phyloP scores from a whole-genome alignment of 2,329 filamentous ascomycete genomes.

The Alternaria metachromatica region DNA sequence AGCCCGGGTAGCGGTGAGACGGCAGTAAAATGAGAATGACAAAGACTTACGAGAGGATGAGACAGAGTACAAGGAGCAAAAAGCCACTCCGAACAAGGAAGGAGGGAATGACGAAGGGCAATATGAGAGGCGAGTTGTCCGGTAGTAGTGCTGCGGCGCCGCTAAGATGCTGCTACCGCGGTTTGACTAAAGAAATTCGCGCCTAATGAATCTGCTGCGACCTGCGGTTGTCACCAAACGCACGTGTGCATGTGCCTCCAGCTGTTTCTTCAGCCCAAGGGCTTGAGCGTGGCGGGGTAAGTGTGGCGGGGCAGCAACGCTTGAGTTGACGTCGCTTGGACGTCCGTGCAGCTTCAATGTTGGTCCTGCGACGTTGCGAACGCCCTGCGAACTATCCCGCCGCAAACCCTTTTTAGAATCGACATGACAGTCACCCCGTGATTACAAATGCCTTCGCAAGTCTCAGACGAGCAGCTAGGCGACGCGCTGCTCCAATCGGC shows the following conservation, averaged over 20 bases:
- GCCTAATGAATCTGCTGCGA: neutral
- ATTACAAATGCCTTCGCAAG: conserved; percentile 36
- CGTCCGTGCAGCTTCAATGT: conserved; percentile 11
- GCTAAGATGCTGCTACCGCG: neutral
- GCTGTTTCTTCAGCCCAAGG: neutral
- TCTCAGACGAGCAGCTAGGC: conserved; percentile 54
- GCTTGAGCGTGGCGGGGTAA: conserved; percentile 23
- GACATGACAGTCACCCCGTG: conserved; percentile 25
- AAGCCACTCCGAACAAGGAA: neutral
- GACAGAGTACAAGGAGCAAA: neutral
- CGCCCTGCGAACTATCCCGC: neutral
- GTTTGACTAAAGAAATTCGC: neutral
- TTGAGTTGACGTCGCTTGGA: conserved; percentile 11
- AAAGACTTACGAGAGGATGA: neutral
- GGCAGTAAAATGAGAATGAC: neutral
- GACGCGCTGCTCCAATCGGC: conserved; percentile 71
- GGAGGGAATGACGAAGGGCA: neutral
- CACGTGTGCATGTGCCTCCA: conserved; percentile 3
- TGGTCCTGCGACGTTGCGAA: conserved; percentile 7
- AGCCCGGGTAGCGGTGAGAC: neutral
- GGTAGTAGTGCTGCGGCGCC: neutral
- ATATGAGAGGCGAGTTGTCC: neutral
- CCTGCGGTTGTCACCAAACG: neutral
- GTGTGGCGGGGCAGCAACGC: conserved; percentile 25
- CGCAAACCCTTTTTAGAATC: neutral